Percentiles rank a stretch among this genome's conserved stretches.
phyloP scores from a whole-genome alignment of 495 filamentous ascomycete species.

The Talaromyces wortmannii region DNA sequence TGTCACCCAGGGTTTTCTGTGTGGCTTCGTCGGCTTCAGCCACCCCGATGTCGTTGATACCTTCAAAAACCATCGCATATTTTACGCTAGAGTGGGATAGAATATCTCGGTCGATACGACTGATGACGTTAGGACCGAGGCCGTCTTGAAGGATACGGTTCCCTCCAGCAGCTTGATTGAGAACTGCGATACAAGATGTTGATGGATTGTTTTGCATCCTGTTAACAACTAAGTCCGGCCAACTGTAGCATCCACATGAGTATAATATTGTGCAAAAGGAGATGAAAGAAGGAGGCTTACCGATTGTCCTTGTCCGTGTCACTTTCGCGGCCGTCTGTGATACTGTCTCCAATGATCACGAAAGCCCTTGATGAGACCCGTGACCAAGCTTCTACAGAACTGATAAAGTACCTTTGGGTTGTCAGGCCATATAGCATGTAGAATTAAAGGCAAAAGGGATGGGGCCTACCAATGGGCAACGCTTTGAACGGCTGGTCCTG shows the following conservation, averaged over 20 bases:
- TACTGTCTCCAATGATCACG: constrained; percentile 64
- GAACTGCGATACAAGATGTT: constrained; percentile 43
- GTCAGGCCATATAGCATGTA: background rate
- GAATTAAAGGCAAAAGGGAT: background rate
- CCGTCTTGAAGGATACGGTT: constrained; percentile 60
- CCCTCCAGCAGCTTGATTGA: constrained; percentile 70
- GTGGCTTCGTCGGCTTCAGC: constrained; percentile 34
- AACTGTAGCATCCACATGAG: constrained; percentile 24
- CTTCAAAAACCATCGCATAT: constrained; percentile 65
- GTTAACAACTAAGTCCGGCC: constrained; percentile 59
- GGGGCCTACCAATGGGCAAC: constrained; percentile 21
- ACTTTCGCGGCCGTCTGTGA: constrained; percentile 65
- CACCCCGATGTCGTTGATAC: constrained; percentile 66
- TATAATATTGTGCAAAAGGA: background rate
- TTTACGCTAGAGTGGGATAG: constrained; percentile 47
- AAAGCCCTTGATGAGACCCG: constrained; percentile 37
- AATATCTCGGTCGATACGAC: constrained; percentile 58
- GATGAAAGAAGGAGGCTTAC: constrained; percentile 18
- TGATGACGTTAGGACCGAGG: constrained; percentile 54
- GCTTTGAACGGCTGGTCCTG: constrained; percentile 18
- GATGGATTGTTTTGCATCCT: constrained; percentile 42
- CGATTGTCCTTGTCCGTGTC: constrained; percentile 58
- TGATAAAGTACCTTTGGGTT: constrained; percentile 51
- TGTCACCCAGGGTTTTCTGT: constrained; percentile 43
- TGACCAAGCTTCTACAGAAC: constrained; percentile 50